These are phyloP conservation scores for Clarireedia hainanense DNA, from an alignment of 2,329 filamentous ascomycete species.

Conservation along the genomic window DNA sequence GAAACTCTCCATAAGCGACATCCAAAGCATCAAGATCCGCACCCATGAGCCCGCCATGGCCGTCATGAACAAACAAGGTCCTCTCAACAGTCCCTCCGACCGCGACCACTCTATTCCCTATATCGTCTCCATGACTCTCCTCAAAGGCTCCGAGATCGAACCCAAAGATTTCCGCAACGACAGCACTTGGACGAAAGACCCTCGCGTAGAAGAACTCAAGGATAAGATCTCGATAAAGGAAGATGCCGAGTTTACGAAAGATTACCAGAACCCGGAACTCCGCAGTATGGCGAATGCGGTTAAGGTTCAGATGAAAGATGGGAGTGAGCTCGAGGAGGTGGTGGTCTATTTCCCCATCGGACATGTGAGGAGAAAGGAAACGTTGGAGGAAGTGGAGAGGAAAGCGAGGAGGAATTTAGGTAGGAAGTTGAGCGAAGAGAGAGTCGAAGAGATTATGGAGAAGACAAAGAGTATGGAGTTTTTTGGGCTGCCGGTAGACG, in stretches of 20 bases:
- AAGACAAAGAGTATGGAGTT: conserved; percentile 9
- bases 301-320: conserved; percentile 23
- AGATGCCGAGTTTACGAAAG: conserved; percentile 26
- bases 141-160: conserved; percentile 24
- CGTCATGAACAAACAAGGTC: conserved; percentile 29
- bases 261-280: conserved; percentile 27
- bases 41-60: conserved; percentile 26
- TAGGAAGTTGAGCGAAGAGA: conserved; percentile 15
- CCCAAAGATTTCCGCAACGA: conserved; percentile 6
- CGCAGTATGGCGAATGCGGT: conserved; percentile 26
- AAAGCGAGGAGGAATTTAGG: conserved; percentile 23
- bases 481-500: conserved; percentile 1
- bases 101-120: conserved; percentile 32
- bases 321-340: conserved; percentile 24
- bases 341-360: conserved; percentile 33
- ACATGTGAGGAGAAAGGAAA: conserved; percentile 16
- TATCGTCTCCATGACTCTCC: conserved; percentile 27
- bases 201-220: conserved; percentile 15
- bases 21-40: conserved; percentile 25
- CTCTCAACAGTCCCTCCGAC: conserved; percentile 28
- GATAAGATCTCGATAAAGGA: conserved; percentile 22
- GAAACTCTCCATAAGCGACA: conserved; percentile 16
- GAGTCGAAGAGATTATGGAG: conserved; percentile 4
- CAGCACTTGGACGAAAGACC: conserved; percentile 1
- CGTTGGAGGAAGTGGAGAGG: conserved; percentile 13